These are phyloP conservation scores for Claviceps arundinis DNA, from an alignment of 2,329 filamentous ascomycete genomes.

Conservation along the genomic window DNA sequence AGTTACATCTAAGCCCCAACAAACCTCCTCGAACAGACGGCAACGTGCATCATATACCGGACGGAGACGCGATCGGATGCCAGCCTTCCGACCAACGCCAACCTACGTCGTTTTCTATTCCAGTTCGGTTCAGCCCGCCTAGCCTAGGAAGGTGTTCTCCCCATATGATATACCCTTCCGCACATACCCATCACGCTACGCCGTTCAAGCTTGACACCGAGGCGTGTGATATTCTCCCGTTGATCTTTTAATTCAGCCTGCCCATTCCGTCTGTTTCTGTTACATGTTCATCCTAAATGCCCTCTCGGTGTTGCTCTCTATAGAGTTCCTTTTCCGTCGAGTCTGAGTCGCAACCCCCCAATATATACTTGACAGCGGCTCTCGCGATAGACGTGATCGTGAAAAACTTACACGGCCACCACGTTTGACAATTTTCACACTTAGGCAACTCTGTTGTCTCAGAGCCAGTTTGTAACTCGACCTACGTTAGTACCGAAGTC, in stretches of 20 bases:
- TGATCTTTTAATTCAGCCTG: not conserved
- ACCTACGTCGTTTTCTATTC: conserved; percentile 1
- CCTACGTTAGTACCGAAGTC: not conserved
- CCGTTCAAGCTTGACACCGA: not conserved
- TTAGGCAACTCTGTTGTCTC: not conserved
- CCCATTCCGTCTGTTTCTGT: not conserved
- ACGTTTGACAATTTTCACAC: not conserved
- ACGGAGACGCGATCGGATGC: conserved; percentile 2
- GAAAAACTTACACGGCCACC: not conserved
- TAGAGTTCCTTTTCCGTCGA: not conserved
- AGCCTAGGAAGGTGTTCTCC: not conserved
- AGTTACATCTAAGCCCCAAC: conserved; percentile 1
- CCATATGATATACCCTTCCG: not conserved
- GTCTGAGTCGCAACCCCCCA: not conserved
- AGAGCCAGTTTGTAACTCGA: not conserved
- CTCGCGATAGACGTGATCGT: not conserved
- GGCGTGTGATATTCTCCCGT: not conserved
- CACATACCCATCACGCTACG: not conserved
- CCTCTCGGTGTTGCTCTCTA: not conserved
- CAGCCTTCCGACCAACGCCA: not conserved
- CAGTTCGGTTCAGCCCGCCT: conserved; percentile 1
- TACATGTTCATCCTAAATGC: too few relatives aligned
- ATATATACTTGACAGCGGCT: not conserved
- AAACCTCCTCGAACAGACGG: conserved; percentile 3
- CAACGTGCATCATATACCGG: conserved; percentile 7